Percentiles rank a stretch among this genome's conserved stretches.
Conservation (phyloP, 495 filamentous ascomycete genomes). For the Pyrenula aspistea region DNA sequence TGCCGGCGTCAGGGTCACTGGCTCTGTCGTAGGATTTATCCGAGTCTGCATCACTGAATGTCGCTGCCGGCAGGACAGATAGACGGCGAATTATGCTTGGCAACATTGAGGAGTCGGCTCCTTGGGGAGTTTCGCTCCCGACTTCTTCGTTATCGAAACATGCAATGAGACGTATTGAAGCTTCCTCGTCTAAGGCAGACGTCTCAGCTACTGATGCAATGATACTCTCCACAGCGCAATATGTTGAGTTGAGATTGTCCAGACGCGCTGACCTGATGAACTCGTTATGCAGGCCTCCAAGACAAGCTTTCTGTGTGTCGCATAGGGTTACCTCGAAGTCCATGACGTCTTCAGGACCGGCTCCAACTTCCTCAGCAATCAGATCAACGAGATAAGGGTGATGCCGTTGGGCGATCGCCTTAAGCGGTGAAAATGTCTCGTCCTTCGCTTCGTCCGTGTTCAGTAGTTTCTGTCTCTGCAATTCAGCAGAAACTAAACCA, state of each 20-base stretch:
- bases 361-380: conserved; percentile 69
- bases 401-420: conserved; percentile 70
- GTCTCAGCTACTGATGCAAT: conserved; percentile 61
- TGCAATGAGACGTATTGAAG: conserved; percentile 74
- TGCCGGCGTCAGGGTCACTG: conserved; percentile 40
- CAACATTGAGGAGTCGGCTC: conserved; percentile 84
- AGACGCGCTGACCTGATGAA: conserved; percentile 87
- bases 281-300: conserved; percentile 86
- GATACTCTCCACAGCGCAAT: conserved; percentile 70
- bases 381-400: conserved; percentile 77
- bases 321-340: conserved; percentile 96
- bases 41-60: conserved; percentile 24
- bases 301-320: conserved; percentile 79
- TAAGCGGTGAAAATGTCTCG: conserved; percentile 54
- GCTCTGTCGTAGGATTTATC: conserved; percentile 40
- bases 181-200: conserved; percentile 56
- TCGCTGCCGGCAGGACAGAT: conserved; percentile 54
- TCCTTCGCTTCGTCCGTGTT: conserved; percentile 20
- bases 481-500: conserved; percentile 72
- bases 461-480: conserved; percentile 55
- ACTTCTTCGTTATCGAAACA: conserved; percentile 98
- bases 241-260: conserved; percentile 93
- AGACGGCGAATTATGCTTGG: conserved; percentile 81
- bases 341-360: conserved; percentile 55
- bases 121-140: conserved; percentile 81